Base-by-base conservation (phyloP, 2,329 filamentous ascomycete species). In the Orbilia oligospora region DNA sequence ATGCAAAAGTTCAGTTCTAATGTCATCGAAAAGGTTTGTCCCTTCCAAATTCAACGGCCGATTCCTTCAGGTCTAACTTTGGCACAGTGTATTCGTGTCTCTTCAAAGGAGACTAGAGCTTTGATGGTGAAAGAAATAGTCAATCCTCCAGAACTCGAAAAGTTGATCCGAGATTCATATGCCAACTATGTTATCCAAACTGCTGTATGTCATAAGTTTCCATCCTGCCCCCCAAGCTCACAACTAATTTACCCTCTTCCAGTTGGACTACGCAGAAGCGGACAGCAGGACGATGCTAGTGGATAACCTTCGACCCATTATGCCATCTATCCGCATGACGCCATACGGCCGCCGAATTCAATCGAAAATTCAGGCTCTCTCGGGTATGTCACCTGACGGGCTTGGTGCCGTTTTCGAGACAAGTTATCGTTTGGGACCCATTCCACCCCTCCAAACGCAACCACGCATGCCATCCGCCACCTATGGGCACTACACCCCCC, bases 1-100 rank as follows among this genome's bases (percentile, higher is more conserved):
- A 94, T 94, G 84, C 96, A 99, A 87, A 99, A 99, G 86, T 99
- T 99, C 87, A 97, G 94, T 86, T 98, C 96, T 83, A 99, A 99
- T 82, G 96, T 99, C 73, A 95, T 99, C 80, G 96, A 99, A 87
- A 99, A 99, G 81, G 84, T 88, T 86, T 12, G 55, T 61, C 22
- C 9, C 56, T 55, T 22, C n/a, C 9, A 10, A 38, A 38, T 81
- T 86, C 33, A 12, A 10, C 36, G 24, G 6, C 3, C n/a, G n/a
- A 30, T 44, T 30, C 3, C 14, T n/a, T 33, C 33, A 48, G 12
- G 48, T 51, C 63, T 65, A 41, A 71, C 80, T 76, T 48, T 75
- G 16, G 3, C 20, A n/a, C 61, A 82, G 85, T 94, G 92, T 82
- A 87, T 98, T 76, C 93, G 96, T 71, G 97, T 93, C 83, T 91